These are phyloP conservation scores for Dittrichia graveolens DNA, from an alignment of 129 eudicot genomes.

Conservation along the genomic window DNA sequence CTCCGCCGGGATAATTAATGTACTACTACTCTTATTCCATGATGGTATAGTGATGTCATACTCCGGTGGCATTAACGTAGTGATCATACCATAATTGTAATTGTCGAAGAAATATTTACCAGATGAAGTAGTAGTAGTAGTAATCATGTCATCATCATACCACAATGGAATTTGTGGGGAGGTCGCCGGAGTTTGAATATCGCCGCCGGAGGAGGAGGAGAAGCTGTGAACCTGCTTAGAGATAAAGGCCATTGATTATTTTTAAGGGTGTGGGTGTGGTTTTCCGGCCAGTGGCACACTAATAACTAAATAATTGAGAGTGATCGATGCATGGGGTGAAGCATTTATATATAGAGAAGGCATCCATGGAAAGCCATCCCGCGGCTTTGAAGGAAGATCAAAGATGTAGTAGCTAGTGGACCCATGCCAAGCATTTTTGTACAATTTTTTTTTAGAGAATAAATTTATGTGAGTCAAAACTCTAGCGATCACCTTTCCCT, in stretches of 20 bases:
- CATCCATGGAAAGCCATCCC: constrained; percentile 28
- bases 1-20: constrained; percentile 16
- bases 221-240: constrained; percentile 37
- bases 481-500: constrained; percentile 5
- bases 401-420: constrained; percentile 14
- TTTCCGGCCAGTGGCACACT: not conserved
- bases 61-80: constrained; percentile 26
- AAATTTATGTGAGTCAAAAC: constrained; percentile 29
- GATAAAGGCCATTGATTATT: constrained; percentile 39
- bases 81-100: constrained; percentile 23
- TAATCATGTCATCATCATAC: constrained; percentile 24
- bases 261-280: not conserved
- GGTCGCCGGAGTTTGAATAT: constrained; percentile 33
- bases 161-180: constrained; percentile 38
- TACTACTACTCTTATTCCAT: not conserved
- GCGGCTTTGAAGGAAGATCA: constrained; percentile 29
- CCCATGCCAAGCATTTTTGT: constrained; percentile 20
- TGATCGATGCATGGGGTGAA: constrained; percentile 32
- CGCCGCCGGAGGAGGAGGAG: constrained; percentile 17
- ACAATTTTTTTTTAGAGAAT: not conserved
- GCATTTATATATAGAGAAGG: constrained; percentile 29
- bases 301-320: not conserved
- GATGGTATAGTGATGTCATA: constrained; percentile 28
- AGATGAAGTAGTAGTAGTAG: constrained; percentile 13
- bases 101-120: constrained; percentile 23